These are phyloP conservation scores for Sphagnum tenellum DNA, from an alignment of 225 moss, liverwort and hornwort species.

Conservation along the genomic window DNA sequence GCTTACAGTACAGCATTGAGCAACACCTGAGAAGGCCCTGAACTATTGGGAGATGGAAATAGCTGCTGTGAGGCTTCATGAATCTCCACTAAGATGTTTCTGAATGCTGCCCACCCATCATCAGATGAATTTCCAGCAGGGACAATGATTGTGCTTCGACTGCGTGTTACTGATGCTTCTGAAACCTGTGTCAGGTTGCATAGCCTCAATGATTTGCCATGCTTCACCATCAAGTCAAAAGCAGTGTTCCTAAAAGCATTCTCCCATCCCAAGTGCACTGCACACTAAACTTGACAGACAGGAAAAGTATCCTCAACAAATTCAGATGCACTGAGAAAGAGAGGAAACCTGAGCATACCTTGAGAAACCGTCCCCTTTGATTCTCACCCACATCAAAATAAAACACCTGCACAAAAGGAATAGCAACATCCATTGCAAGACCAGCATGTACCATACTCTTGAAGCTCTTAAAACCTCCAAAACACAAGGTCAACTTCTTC, in stretches of 20 bases:
- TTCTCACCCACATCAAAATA: conserved; percentile 59
- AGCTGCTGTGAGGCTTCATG: conserved; percentile 40
- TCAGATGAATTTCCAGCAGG: conserved; percentile 45
- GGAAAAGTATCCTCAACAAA: too few relatives aligned
- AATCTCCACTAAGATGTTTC: conserved; percentile 50
- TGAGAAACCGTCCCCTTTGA: conserved; percentile 51
- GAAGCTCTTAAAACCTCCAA: too few relatives aligned
- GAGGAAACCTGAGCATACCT: conserved; percentile 16
- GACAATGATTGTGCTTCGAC: conserved; percentile 62
- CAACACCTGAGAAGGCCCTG: conserved; percentile 37
- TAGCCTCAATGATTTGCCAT: not conserved
- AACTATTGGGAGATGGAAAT: conserved; percentile 25
- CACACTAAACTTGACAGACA: too few relatives aligned
- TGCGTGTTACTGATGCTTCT: conserved; percentile 59
- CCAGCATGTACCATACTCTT: too few relatives aligned
- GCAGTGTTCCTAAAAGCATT: too few relatives aligned
- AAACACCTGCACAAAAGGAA: conserved; percentile 29
- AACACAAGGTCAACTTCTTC: too few relatives aligned
- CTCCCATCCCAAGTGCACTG: too few relatives aligned
- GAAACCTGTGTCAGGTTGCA: conserved; percentile 23
- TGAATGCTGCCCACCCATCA: conserved; percentile 55
- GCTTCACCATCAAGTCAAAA: not conserved
- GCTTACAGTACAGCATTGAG: not conserved
- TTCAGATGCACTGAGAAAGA: not conserved
- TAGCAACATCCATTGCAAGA: too few relatives aligned